Conservation (phyloP, 495 filamentous ascomycete species). For the Neurospora sp. region DNA sequence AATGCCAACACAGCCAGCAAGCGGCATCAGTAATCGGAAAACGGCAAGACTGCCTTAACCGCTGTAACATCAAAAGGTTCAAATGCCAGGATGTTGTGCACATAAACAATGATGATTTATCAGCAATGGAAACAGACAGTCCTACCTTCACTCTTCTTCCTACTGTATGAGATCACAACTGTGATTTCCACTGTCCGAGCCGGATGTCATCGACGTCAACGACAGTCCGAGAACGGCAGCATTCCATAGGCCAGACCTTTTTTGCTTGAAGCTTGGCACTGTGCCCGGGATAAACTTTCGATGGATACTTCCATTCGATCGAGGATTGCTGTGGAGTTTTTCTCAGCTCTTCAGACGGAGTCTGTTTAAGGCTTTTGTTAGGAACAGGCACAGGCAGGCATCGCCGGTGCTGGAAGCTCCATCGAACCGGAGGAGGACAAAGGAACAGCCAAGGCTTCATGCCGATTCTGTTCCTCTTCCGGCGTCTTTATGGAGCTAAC, state of each 20-base stretch:
- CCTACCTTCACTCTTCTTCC: background rate
- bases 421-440: background rate
- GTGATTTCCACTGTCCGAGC: too few species aligned
- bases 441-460: background rate
- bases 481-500: background rate
- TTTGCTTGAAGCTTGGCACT: background rate
- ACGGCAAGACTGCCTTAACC: background rate
- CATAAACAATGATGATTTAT: background rate
- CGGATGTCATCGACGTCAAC: too few species aligned
- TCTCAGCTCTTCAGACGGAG: background rate
- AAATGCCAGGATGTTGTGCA: background rate
- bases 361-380: background rate
- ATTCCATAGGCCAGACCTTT: background rate
- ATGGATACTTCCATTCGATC: background rate
- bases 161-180: background rate
- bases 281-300: background rate
- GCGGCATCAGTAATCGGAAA: background rate
- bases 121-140: background rate
- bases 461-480: background rate
- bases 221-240: background rate
- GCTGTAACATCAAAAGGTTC: background rate
- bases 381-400: background rate
- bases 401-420: background rate
- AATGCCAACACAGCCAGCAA: background rate
- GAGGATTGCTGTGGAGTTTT: background rate